phyloP scores from a whole-genome alignment of 2,329 filamentous ascomycete species.

The Talaromyces albobiverticillius region DNA sequence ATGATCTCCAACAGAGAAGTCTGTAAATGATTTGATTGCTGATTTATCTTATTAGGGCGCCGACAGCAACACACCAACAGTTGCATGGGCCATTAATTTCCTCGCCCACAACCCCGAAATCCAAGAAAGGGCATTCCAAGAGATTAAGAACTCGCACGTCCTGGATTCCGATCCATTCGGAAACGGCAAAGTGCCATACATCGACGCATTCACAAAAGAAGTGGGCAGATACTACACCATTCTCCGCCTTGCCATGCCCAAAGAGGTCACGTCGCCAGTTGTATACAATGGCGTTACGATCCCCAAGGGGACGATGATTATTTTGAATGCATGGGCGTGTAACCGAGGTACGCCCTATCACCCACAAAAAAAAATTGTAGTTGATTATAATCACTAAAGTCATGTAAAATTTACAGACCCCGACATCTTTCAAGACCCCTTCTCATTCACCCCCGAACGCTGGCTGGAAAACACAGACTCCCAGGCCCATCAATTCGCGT shows the following conservation, averaged over 20 bases:
- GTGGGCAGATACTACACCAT: constrained; percentile 14
- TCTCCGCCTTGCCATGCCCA: constrained; percentile 16
- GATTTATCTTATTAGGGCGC: constrained; percentile 5
- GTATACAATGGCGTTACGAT: constrained; percentile 14
- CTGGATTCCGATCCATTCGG: constrained; percentile 11
- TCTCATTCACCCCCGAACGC: constrained; percentile 15
- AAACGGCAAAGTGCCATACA: constrained; percentile 13
- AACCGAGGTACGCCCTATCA: constrained; percentile 16
- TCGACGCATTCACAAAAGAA: constrained; percentile 17
- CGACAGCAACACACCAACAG: constrained; percentile 12
- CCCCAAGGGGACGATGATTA: constrained; percentile 16
- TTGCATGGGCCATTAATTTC: constrained; percentile 14
- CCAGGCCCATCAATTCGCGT: constrained; percentile 14
- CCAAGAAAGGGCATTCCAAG: constrained; percentile 14
- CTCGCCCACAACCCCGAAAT: constrained; percentile 15
- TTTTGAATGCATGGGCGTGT: constrained; percentile 19
- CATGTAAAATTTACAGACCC: neutral
- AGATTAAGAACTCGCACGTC: constrained; percentile 9
- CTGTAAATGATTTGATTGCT: no score
- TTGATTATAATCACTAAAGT: neutral
- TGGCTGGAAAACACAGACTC: constrained; percentile 16
- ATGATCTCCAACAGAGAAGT: neutral
- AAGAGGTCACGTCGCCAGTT: constrained; percentile 8
- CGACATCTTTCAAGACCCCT: neutral
- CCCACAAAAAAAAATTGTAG: neutral